Evolutionary conservation across 805 yeast genomes (phyloP).

Genomic region (Candida gorgasii): DNA sequence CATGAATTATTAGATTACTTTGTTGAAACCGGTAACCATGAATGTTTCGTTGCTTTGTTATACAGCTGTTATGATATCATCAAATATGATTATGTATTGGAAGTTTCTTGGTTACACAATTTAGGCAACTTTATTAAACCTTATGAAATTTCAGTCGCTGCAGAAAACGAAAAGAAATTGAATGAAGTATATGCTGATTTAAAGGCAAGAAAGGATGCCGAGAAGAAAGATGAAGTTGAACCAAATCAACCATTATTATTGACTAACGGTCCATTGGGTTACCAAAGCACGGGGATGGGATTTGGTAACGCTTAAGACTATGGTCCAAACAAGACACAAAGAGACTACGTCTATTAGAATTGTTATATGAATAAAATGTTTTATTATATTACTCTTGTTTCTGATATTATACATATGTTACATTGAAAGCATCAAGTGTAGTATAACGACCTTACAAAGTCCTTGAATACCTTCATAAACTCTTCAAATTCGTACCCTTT

Average conservation of each 20-base stretch:
- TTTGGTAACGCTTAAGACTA: constrained; percentile 49
- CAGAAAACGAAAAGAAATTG: constrained; percentile 72
- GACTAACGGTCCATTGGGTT: constrained; percentile 71
- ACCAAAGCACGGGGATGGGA: constrained; percentile 72
- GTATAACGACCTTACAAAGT: background rate
- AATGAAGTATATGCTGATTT: constrained; percentile 68
- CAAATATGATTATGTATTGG: constrained; percentile 80
- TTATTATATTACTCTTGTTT: background rate
- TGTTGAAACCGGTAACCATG: constrained; percentile 95
- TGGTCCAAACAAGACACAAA: background rate
- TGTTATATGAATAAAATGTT: constrained; percentile 4
- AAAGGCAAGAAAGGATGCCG: constrained; percentile 66
- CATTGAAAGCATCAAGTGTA: too few relatives aligned
- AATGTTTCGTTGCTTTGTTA: constrained; percentile 87
- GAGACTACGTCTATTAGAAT: background rate
- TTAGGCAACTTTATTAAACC: constrained; percentile 88
- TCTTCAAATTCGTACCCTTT: constrained; percentile 1
- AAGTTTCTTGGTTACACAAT: constrained; percentile 86
- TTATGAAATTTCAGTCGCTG: constrained; percentile 79
- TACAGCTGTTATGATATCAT: constrained; percentile 82
- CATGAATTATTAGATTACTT: constrained; percentile 88
- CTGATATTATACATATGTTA: too few relatives aligned
- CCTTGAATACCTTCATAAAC: background rate
- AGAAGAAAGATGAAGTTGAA: constrained; percentile 44
- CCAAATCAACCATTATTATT: constrained; percentile 76